Evolutionary conservation across 495 filamentous ascomycete genomes (phyloP), one percentile per base, ranked within the genome.

Genomic region (Hypoxylon subgilvum): DNA sequence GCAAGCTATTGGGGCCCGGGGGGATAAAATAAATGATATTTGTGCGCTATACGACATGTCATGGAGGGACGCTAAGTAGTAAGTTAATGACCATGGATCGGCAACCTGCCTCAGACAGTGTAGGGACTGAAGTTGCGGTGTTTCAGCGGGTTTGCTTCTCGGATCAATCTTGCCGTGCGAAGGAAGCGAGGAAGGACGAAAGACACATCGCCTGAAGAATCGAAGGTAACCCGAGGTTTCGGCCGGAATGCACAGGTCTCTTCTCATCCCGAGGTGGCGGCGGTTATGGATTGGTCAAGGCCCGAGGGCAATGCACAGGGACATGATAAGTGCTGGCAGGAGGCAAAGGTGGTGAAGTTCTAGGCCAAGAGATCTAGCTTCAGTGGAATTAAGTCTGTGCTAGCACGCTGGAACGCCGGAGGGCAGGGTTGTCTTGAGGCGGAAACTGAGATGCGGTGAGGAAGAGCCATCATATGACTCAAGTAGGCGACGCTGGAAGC

Each of bases 391-490:
- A 13, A 34, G 48, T 46, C 44, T 44, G 43, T 48, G 53, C 30
- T 52, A 45, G 60, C 44, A 30, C 27, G 48, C 48, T 38, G 53
- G 8, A 53, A 38, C n/a, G n/a, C n/a, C n/a, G n/a, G 14, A 44
- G 44, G 32, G 52, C 48, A 41, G 41, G 49, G 50, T 36, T 53
- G 18, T 51, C 38, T 50, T 50, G 21, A 54, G 38, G 49, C 61
- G 61, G 53, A 50, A 49, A 58, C 54, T 42, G 44, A 51, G 50
- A 58, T 64, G 54, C 54, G 61, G 54, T 58, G 61, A 64, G 51
- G n/a, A 54, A 36, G 27, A 50, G 19, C 54, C 43, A 47, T 55
- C 54, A 64, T 53, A 64, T 64, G 61, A 64, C 61, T 54, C 49
- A 59, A 46, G 34, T 25, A 51, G 44, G 44, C 39, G 61, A 55